Percentiles rank a stretch among this genome's conserved stretches.
phyloP scores from a whole-genome alignment of 2,329 filamentous ascomycete species.

The Pestalotiopsis sp. region DNA sequence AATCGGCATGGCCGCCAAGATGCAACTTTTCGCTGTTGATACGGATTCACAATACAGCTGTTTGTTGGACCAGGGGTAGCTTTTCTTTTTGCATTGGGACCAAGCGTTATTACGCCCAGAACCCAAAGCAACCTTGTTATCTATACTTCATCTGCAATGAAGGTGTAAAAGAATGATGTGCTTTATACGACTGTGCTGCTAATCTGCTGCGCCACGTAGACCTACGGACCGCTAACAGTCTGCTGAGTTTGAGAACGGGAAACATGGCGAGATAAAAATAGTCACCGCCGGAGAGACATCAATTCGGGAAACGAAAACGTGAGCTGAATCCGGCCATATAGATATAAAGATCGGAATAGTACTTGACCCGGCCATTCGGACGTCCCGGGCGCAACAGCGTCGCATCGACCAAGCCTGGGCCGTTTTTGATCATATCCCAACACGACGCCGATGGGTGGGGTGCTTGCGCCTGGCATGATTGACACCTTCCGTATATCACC shows the following conservation, averaged over 20 bases:
- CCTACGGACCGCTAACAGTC: no score
- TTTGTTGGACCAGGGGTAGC: neutral
- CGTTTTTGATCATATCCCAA: neutral
- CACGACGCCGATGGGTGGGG: neutral
- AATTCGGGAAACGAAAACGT: neutral
- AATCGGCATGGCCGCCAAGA: neutral
- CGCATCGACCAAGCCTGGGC: neutral
- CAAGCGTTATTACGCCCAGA: no score
- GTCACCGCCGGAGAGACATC: neutral
- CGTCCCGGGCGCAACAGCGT: neutral
- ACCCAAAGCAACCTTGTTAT: no score
- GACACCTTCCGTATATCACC: neutral
- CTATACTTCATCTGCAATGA: no score
- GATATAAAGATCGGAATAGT: neutral
- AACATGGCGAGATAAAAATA: neutral
- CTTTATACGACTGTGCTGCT: no score
- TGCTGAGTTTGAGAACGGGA: no score
- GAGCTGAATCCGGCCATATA: neutral
- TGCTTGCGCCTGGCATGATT: neutral
- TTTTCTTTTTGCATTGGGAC: no score
- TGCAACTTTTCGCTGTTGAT: neutral
- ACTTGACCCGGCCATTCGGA: neutral
- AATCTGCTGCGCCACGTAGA: no score
- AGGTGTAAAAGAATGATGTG: no score
- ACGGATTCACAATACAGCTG: neutral